Conservation (phyloP, 805 yeast species). For the Schizosaccharomyces cryophilus region DNA sequence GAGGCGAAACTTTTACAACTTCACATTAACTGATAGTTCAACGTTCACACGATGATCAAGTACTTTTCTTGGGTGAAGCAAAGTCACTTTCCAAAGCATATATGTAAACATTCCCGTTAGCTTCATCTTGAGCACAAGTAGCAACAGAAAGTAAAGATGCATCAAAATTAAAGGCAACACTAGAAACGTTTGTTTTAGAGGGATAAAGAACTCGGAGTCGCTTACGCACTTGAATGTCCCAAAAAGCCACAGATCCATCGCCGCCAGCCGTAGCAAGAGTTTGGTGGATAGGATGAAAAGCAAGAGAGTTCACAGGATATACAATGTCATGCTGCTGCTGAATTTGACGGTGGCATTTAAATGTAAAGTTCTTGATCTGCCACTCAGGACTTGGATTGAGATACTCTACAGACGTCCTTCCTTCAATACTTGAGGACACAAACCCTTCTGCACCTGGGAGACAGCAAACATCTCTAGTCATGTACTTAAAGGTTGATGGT, state of each 20-base stretch:
- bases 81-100: neutral
- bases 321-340: conserved; percentile 23
- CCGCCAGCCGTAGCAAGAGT: conserved; percentile 29
- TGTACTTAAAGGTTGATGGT: conserved; percentile 43
- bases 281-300: conserved; percentile 18
- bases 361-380: conserved; percentile 36
- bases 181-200: conserved; percentile 19
- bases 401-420: conserved; percentile 52
- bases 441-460: conserved; percentile 23
- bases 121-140: conserved; percentile 1
- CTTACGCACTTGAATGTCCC: conserved; percentile 25
- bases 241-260: conserved; percentile 25
- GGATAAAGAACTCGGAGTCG: conserved; percentile 20
- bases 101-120: neutral
- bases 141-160: conserved; percentile 20
- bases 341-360: conserved; percentile 48
- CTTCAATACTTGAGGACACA: conserved; percentile 55
- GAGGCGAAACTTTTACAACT: too few species aligned
- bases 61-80: neutral
- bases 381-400: conserved; percentile 25
- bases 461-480: conserved; percentile 30
- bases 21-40: too few species aligned
- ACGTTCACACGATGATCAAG: neutral
- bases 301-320: conserved; percentile 26
- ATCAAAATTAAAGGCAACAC: conserved; percentile 15